A percentile compares a stretch with the other conserved stretches of the same genome.
phyloP scores from a whole-genome alignment of 1,284 basidiomycete species.

The Sphagnurus paluster region DNA sequence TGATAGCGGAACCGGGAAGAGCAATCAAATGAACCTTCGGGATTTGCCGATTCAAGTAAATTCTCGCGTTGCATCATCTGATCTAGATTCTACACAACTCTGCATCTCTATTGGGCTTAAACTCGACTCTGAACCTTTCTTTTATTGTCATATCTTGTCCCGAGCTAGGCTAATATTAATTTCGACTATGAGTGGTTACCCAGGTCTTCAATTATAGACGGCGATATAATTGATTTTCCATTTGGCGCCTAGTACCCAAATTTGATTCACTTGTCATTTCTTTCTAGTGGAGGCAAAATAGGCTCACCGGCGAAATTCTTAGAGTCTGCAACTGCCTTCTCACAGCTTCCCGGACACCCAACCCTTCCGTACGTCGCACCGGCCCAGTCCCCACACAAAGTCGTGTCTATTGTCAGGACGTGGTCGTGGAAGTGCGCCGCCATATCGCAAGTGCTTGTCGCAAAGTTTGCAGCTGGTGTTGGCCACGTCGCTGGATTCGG shows the following conservation, averaged over 20 bases:
- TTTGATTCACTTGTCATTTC: constrained; percentile 11
- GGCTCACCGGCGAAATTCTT: constrained; percentile 53
- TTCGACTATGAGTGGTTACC: too few relatives aligned
- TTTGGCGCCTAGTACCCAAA: constrained; percentile 44
- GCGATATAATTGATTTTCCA: constrained; percentile 58
- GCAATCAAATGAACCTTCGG: constrained; percentile 26
- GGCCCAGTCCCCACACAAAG: constrained; percentile 50
- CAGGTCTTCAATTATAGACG: constrained; percentile 26
- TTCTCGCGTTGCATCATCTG: background rate
- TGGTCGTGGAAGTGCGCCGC: constrained; percentile 24
- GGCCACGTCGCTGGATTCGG: constrained; percentile 61
- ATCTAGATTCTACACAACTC: too few relatives aligned
- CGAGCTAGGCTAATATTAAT: too few relatives aligned
- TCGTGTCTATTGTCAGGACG: constrained; percentile 24
- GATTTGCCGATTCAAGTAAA: constrained; percentile 22
- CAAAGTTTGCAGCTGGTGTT: constrained; percentile 57
- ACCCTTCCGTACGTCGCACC: constrained; percentile 38
- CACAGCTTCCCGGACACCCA: constrained; percentile 61
- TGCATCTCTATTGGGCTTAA: background rate
- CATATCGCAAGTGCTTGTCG: constrained; percentile 44
- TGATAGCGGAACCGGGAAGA: constrained; percentile 28
- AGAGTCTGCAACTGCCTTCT: constrained; percentile 51
- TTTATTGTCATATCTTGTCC: too few relatives aligned
- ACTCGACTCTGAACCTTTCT: too few relatives aligned
- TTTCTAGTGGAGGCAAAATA: background rate